phyloP scores from a whole-genome alignment of 345 rosid species.

The Salix brachista region DNA sequence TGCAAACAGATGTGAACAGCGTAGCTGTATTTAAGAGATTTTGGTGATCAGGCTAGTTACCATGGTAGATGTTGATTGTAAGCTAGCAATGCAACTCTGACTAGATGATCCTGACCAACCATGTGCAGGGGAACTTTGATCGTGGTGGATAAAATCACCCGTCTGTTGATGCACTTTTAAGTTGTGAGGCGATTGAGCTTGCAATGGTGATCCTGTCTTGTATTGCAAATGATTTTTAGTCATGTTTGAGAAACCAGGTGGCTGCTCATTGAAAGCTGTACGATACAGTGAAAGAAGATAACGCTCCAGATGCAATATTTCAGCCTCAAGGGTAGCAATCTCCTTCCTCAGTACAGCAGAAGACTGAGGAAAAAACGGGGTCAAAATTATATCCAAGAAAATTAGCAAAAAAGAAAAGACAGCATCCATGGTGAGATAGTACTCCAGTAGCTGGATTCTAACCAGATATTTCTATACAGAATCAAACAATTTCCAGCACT shows the following conservation, averaged over 20 bases:
- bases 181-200: slow-evolving; percentile 22
- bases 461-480: not conserved
- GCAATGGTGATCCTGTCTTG: slow-evolving; percentile 28
- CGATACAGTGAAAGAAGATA: slow-evolving; percentile 70
- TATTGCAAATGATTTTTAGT: slow-evolving; percentile 20
- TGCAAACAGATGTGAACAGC: not conserved
- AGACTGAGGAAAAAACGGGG: slow-evolving; percentile 39
- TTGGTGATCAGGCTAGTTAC: slow-evolving; percentile 30
- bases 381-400: not conserved
- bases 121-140: slow-evolving; percentile 42
- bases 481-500: not conserved
- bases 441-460: not conserved
- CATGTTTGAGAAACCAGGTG: slow-evolving; percentile 31
- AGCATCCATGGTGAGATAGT: not conserved
- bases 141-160: slow-evolving; percentile 21
- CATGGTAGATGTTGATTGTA: slow-evolving; percentile 38
- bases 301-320: slow-evolving; percentile 62
- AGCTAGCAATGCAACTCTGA: slow-evolving; percentile 33
- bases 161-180: slow-evolving; percentile 25
- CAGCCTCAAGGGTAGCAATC: slow-evolving; percentile 59
- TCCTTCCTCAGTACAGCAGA: slow-evolving; percentile 59
- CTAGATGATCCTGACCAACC: slow-evolving; percentile 34
- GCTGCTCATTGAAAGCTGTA: slow-evolving; percentile 52
- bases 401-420: not conserved
- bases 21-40: not conserved